Percentiles rank a stretch among this genome's conserved stretches.
Conservation (phyloP, 345 rosid genomes). For the Salix udensis region DNA sequence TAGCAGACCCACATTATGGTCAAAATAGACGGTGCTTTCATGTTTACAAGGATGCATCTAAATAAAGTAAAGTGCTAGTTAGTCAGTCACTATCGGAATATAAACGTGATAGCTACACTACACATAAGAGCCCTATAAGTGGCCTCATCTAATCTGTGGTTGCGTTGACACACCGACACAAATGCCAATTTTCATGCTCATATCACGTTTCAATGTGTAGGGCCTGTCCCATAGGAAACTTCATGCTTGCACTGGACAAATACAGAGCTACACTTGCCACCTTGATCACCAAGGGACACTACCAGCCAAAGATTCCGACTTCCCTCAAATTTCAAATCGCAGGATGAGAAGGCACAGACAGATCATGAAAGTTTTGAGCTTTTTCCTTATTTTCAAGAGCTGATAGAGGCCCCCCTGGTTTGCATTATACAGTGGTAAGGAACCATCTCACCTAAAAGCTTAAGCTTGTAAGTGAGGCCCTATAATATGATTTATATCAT, state of each 20-base stretch:
- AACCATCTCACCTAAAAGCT: too few species aligned
- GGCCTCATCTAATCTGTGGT: not conserved
- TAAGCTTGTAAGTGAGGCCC: too few species aligned
- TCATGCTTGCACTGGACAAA: not conserved
- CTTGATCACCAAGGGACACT: not conserved
- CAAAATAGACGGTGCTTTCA: too few species aligned
- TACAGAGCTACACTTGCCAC: not conserved
- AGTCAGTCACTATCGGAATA: not conserved
- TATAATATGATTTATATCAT: too few species aligned
- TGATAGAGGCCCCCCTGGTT: slow-evolving; percentile 4
- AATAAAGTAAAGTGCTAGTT: not conserved
- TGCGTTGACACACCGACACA: slow-evolving; percentile 17
- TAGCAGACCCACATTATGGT: too few species aligned
- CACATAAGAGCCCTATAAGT: not conserved
- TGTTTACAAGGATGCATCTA: not conserved
- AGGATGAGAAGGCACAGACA: not conserved
- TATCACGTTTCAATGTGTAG: not conserved
- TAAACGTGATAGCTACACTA: not conserved
- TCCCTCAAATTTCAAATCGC: not conserved
- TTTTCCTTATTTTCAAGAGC: slow-evolving; percentile 15
- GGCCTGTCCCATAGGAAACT: not conserved
- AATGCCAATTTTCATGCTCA: not conserved
- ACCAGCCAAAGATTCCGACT: slow-evolving; percentile 1
- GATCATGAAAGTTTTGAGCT: not conserved
- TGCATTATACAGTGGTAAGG: slow-evolving; percentile 1